A percentile compares a stretch with the other conserved stretches of the same genome.
Conservation (phyloP, 202 grass and related monocot genomes). For the Saccharum hybrid region DNA sequence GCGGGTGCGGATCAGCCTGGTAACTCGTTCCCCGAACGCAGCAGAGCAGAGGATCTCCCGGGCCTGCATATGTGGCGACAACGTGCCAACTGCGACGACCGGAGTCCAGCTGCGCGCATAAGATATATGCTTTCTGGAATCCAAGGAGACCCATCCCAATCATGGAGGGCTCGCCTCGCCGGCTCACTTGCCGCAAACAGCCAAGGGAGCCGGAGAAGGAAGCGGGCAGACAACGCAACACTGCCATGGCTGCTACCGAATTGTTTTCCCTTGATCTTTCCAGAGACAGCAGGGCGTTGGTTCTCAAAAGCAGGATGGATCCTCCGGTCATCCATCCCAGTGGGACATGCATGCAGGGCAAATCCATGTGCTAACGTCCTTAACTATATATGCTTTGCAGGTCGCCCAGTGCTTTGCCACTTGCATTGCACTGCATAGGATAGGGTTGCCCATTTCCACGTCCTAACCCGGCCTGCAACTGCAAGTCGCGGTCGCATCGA, state of each 20-base stretch:
- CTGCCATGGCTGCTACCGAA: neutral
- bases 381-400: constrained; percentile 27
- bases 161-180: neutral
- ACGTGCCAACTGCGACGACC: constrained; percentile 16
- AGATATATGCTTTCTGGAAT: constrained; percentile 22
- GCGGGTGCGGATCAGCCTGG: constrained; percentile 21
- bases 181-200: constrained; percentile 30
- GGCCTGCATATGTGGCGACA: neutral
- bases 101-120: constrained; percentile 37
- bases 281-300: constrained; percentile 25
- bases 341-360: neutral
- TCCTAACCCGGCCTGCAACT: no score
- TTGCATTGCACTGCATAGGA: no score
- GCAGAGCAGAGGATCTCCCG: neutral
- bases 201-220: constrained; percentile 32
- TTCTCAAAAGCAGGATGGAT: constrained; percentile 4
- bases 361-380: constrained; percentile 48
- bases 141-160: constrained; percentile 31
- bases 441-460: no score
- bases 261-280: neutral
- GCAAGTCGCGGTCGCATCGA: no score
- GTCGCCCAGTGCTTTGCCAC: neutral
- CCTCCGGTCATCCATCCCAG: neutral
- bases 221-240: neutral
- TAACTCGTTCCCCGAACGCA: neutral